phyloP scores from a whole-genome alignment of 202 grass and related monocot genomes.

The Brachypodium distachyon region DNA sequence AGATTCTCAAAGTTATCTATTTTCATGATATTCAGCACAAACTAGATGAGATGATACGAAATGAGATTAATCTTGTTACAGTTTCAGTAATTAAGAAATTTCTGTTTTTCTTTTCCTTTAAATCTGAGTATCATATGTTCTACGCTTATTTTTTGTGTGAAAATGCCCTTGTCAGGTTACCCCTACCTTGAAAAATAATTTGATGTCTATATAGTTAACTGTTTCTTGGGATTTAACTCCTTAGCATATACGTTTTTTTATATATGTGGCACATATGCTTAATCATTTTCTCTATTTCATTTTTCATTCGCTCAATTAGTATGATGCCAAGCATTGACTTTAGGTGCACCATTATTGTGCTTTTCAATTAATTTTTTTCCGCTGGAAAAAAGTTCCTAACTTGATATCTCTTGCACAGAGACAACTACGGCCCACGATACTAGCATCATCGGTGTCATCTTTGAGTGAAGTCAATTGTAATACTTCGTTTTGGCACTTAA shows the following conservation, averaged over 20 bases:
- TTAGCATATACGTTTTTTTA: not conserved
- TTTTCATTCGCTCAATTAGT: not conserved
- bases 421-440: slow-evolving; percentile 49
- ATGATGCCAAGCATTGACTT: not conserved
- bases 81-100: not conserved
- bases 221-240: not conserved
- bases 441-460: slow-evolving; percentile 51
- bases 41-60: not conserved
- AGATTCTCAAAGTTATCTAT: not conserved
- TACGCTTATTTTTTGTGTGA: too few relatives aligned
- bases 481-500: slow-evolving; percentile 22
- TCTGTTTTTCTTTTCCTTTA: not conserved
- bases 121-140: not conserved
- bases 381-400: not conserved
- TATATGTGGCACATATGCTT: slow-evolving; percentile 6
- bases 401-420: slow-evolving; percentile 22
- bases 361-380: slow-evolving; percentile 4
- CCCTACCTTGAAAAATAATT: too few relatives aligned
- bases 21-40: not conserved
- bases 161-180: not conserved
- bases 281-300: slow-evolving; percentile 1
- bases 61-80: not conserved
- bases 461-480: slow-evolving; percentile 62
- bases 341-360: not conserved
- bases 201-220: not conserved